phyloP scores from a whole-genome alignment of 352 stramenopile genomes.

The Phytophthora quininea region DNA sequence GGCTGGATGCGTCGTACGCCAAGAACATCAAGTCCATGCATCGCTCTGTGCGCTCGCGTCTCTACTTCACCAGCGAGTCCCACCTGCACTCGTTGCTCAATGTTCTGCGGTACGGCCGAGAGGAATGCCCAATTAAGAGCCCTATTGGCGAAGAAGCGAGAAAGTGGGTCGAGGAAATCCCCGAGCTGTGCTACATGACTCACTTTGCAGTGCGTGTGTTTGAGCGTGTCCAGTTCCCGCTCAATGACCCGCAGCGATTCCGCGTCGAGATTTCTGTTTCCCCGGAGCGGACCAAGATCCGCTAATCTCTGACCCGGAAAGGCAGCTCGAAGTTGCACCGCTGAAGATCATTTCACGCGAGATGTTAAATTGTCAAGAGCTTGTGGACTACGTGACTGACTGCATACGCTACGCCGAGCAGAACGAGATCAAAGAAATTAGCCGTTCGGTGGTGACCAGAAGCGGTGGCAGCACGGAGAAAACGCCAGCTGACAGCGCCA shows the following conservation, averaged over 20 bases:
- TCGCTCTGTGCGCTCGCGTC: slow-evolving; percentile 95
- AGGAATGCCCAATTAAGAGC: slow-evolving; percentile 58
- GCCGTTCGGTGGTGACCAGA: slow-evolving; percentile 34
- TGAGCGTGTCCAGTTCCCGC: slow-evolving; percentile 87
- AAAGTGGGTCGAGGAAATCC: slow-evolving; percentile 91
- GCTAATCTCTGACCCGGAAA: slow-evolving; percentile 58
- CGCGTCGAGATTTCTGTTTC: slow-evolving; percentile 88
- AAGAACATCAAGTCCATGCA: slow-evolving; percentile 93
- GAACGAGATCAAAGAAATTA: slow-evolving; percentile 52
- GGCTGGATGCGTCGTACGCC: slow-evolving; percentile 82
- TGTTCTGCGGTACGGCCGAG: slow-evolving; percentile 92
- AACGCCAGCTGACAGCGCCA: slow-evolving; percentile 26
- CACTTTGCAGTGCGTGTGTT: slow-evolving; percentile 99
- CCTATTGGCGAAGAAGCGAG: slow-evolving; percentile 73
- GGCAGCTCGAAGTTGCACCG: slow-evolving; percentile 72
- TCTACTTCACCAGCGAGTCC: slow-evolving; percentile 99
- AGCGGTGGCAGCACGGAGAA: slow-evolving; percentile 34
- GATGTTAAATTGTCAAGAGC: slow-evolving; percentile 79
- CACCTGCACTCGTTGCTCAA: slow-evolving; percentile 99
- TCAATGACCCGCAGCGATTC: slow-evolving; percentile 77
- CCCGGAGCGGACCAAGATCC: slow-evolving; percentile 76
- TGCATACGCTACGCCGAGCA: slow-evolving; percentile 77
- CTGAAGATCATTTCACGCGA: slow-evolving; percentile 87
- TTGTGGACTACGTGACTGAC: slow-evolving; percentile 85
- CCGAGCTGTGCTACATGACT: slow-evolving; percentile 99